Evolutionary conservation across 371 early-diverging fungal genomes (phyloP).

Genomic region (Mucor sp.): DNA sequence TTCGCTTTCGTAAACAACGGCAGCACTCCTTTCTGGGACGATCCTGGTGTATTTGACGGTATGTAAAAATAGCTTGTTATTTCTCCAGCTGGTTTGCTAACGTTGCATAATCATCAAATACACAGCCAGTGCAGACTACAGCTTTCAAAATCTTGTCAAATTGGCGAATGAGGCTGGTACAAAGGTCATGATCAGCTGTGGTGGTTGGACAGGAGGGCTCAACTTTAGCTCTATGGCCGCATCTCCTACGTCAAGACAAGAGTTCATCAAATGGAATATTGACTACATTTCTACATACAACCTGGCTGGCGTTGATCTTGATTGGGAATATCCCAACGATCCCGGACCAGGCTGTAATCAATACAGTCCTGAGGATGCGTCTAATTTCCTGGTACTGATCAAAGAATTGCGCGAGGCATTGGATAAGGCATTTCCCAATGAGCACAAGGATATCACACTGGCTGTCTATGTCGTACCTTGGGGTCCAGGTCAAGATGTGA

Average conservation of each 20-base stretch:
- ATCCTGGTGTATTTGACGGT: conserved; percentile 7
- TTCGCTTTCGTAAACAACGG: conserved; percentile 15
- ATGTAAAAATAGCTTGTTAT: neutral
- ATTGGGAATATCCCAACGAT: conserved; percentile 50
- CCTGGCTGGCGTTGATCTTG: conserved; percentile 57
- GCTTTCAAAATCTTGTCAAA: conserved; percentile 22
- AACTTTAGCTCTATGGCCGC: conserved; percentile 57
- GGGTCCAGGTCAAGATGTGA: conserved; percentile 39
- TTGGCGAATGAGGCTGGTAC: conserved; percentile 50
- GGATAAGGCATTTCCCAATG: conserved; percentile 40
- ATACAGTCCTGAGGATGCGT: conserved; percentile 40
- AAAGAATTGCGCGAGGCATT: conserved; percentile 63
- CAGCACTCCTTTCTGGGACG: conserved; percentile 9
- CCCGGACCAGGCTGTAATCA: conserved; percentile 57
- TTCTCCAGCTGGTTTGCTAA: neutral
- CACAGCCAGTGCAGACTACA: neutral
- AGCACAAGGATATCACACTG: conserved; percentile 62
- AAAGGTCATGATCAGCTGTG: conserved; percentile 61
- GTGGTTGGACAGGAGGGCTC: conserved; percentile 68
- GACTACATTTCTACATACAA: conserved; percentile 45
- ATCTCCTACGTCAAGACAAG: conserved; percentile 34
- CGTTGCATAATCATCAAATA: too few species aligned
- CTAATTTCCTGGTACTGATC: conserved; percentile 56
- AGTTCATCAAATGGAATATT: conserved; percentile 50
- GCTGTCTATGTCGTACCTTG: conserved; percentile 68